Conservation (phyloP, 1,284 basidiomycete genomes). For the Tetrapyrgos nigripes region DNA sequence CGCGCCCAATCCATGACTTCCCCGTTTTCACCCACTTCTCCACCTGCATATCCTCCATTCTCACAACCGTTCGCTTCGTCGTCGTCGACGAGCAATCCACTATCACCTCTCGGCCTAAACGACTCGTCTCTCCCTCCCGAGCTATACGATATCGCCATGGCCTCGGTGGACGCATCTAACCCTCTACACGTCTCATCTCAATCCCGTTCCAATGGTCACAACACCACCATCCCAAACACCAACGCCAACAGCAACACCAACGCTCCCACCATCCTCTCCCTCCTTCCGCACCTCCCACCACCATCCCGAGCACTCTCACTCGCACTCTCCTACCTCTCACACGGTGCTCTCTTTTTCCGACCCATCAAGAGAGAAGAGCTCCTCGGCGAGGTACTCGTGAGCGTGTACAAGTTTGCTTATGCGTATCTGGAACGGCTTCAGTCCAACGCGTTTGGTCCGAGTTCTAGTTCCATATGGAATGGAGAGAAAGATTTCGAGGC, state of each 20-base stretch:
- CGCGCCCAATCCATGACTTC: too few species aligned
- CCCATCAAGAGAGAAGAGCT: conserved; percentile 51
- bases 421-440: conserved; percentile 7
- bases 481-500: conserved; percentile 11
- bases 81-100: too few species aligned
- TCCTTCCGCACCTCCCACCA: conserved; percentile 34
- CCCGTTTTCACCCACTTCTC: too few species aligned
- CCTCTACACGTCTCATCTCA: background rate
- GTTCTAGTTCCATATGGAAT: background rate
- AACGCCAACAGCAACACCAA: background rate
- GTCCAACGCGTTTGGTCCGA: background rate
- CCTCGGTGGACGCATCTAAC: background rate
- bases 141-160: background rate
- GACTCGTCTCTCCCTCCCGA: background rate
- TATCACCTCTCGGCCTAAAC: too few species aligned
- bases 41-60: too few species aligned
- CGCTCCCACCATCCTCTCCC: background rate
- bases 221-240: background rate
- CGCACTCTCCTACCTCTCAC: conserved; percentile 48
- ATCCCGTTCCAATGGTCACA: background rate
- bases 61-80: too few species aligned
- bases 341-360: conserved; percentile 54
- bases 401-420: conserved; percentile 30
- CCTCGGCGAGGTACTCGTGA: conserved; percentile 17
- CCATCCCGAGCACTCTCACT: conserved; percentile 43